Conservation (phyloP, 1,139 yeast species). For the Chernovozyma aurita region DNA sequence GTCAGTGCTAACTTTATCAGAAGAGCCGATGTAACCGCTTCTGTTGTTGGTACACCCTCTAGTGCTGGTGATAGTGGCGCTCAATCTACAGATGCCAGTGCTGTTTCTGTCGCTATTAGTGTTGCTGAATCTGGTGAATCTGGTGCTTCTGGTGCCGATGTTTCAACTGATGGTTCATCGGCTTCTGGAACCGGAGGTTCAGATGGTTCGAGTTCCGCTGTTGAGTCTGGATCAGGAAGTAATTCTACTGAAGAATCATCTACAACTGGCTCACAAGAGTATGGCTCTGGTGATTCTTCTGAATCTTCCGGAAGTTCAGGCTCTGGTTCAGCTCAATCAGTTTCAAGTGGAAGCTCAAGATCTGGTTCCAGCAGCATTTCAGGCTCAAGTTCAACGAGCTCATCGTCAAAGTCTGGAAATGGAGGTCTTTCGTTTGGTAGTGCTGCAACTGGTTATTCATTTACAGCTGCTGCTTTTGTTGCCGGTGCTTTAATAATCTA, state of each 20-base stretch:
- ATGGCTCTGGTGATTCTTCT: constrained; percentile 5
- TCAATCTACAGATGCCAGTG: background rate
- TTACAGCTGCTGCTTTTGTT: constrained; percentile 21
- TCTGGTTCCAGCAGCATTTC: constrained; percentile 2
- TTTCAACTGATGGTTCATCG: constrained; percentile 7
- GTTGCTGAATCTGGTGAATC: background rate
- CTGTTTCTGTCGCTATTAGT: constrained; percentile 3
- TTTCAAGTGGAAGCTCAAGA: too few relatives aligned
- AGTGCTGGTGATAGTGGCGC: constrained; percentile 4
- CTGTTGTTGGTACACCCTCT: constrained; percentile 4
- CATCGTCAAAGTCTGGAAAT: background rate
- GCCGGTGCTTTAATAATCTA: constrained; percentile 24
- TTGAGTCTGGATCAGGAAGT: background rate
- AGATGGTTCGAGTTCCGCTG: background rate
- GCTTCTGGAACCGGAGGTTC: constrained; percentile 4
- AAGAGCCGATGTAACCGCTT: constrained; percentile 9
- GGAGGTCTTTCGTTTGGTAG: constrained; percentile 3
- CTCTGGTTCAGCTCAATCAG: constrained; percentile 2
- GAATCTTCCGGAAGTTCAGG: constrained; percentile 7
- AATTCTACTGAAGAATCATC: constrained; percentile 7
- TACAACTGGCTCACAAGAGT: constrained; percentile 2
- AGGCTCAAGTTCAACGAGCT: constrained; percentile 1
- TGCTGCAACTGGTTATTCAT: constrained; percentile 13
- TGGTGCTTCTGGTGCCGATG: constrained; percentile 1
- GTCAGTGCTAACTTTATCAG: constrained; percentile 8